Conservation (phyloP, 164 flowering plant genomes). For the Chimonanthus salicifolius region DNA sequence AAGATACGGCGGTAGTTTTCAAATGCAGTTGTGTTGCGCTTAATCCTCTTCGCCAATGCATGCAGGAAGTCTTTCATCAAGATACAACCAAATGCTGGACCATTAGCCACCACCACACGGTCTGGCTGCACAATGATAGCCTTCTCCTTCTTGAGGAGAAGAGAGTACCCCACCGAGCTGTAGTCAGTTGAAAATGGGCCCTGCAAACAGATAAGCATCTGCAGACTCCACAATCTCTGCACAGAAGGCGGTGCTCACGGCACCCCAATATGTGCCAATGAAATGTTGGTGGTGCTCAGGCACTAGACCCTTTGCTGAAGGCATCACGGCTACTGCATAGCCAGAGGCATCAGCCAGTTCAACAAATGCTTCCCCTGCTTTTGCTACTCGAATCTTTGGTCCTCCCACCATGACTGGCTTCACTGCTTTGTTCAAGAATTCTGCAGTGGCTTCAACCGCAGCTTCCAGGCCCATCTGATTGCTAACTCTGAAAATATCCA, state of each 20-base stretch:
- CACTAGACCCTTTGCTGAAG: slow-evolving; percentile 38
- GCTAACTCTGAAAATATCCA: slow-evolving; percentile 20
- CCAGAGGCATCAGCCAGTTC: slow-evolving; percentile 33
- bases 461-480: slow-evolving; percentile 31
- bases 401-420: slow-evolving; percentile 43
- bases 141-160: slow-evolving; percentile 32
- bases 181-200: slow-evolving; percentile 87
- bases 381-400: slow-evolving; percentile 32
- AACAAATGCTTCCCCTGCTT: slow-evolving; percentile 23
- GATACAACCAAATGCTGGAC: slow-evolving; percentile 37
- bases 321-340: slow-evolving; percentile 26
- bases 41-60: slow-evolving; percentile 27
- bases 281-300: slow-evolving; percentile 27
- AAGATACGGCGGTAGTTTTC: slow-evolving; percentile 69
- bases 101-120: slow-evolving; percentile 28
- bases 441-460: slow-evolving; percentile 35
- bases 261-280: slow-evolving; percentile 45
- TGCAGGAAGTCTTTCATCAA: slow-evolving; percentile 32
- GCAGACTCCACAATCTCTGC: slow-evolving; percentile 39
- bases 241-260: slow-evolving; percentile 32
- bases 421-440: slow-evolving; percentile 36
- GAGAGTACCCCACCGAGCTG: slow-evolving; percentile 56
- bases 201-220: slow-evolving; percentile 43
- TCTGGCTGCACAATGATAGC: slow-evolving; percentile 36
- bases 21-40: slow-evolving; percentile 44